Base-by-base conservation (phyloP, 305 asterid species). In the Fraxinus sp. region DNA sequence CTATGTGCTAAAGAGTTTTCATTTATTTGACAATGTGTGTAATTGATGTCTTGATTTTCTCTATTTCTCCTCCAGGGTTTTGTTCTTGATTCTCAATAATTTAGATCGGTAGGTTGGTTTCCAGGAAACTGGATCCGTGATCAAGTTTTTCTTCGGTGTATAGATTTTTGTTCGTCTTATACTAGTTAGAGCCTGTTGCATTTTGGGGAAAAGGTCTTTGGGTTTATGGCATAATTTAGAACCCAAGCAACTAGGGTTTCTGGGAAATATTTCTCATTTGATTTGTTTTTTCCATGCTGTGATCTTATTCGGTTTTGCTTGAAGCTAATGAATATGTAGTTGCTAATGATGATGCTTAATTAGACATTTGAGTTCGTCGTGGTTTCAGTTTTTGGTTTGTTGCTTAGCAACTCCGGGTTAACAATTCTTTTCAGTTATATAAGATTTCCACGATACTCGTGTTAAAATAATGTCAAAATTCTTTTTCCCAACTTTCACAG, bases 61-160 rank as follows among this genome's bases (percentile, higher is more conserved):
- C 59, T 30, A 5, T 75, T 88, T 57, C 81, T 75, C 32, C 84
- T 73, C 81, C 84, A 9, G n/a, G 78, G 82, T 68, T 59, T 36
- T 82, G 55, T 74, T 80, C 4, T 78, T 26, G 24, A 76, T 24
- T 81, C 73, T 14, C 64, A 20, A 35, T 11, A 41, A 62, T 46
- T 82, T 85, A 82, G 92, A 86, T 89, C 90, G 84, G 83, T 77
- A 75, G 83, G 79, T 78, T 68, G 59, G 83, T 81, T 73, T 35
- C 11, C 81, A 68, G 18, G 52, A 46, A 79, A 28, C 33, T 36
- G 57, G 81, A 77, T 77, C 37, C 57, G 70, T 75, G 71, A 77
- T 83, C 75, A 22, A 70, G 41, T 80, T 81, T 32, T 46, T 57
- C 82, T 68, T 77, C 32, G 30, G 33, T 71, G 78, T 82, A 77